Conservation (phyloP, 176 grass and related monocot species). For the Elaeis guineensis region DNA sequence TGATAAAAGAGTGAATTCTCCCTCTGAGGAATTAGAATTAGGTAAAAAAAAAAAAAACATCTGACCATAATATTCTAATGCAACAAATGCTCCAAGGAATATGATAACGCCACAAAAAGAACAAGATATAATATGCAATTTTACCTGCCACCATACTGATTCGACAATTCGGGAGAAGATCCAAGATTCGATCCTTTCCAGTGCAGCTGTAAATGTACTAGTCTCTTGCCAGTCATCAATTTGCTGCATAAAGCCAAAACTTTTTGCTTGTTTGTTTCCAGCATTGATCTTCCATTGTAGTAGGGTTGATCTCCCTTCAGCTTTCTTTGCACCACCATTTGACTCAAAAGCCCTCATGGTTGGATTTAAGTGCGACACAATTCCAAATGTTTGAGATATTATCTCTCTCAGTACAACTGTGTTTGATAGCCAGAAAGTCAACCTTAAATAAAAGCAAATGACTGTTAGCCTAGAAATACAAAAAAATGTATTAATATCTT, state of each 20-base stretch:
- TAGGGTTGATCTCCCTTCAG: constrained; percentile 16
- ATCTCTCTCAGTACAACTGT: constrained; percentile 75
- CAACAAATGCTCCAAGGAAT: too few species aligned
- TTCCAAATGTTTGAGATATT: constrained; percentile 54
- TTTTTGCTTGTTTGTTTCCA: constrained; percentile 32
- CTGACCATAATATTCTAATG: too few species aligned
- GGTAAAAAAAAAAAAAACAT: too few species aligned
- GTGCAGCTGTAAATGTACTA: constrained; percentile 35
- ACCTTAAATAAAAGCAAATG: constrained; percentile 41
- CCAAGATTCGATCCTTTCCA: constrained; percentile 91
- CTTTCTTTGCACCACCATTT: constrained; percentile 33
- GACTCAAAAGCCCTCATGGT: constrained; percentile 24
- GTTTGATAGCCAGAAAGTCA: constrained; percentile 97
- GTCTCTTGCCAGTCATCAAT: constrained; percentile 69
- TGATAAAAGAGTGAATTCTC: too few species aligned
- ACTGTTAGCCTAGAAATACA: constrained; percentile 6
- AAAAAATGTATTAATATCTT: neutral
- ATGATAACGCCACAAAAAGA: neutral
- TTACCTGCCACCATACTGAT: constrained; percentile 99
- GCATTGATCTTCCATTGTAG: constrained; percentile 35
- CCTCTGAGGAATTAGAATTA: too few species aligned
- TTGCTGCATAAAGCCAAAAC: constrained; percentile 28
- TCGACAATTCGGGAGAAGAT: constrained; percentile 85
- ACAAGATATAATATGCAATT: too few species aligned
- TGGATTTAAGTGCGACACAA: constrained; percentile 25